A percentile compares a stretch with the other conserved stretches of the same genome.
phyloP scores from a whole-genome alignment of 2,329 filamentous ascomycete genomes.

The Aspergillus tubingensis region DNA sequence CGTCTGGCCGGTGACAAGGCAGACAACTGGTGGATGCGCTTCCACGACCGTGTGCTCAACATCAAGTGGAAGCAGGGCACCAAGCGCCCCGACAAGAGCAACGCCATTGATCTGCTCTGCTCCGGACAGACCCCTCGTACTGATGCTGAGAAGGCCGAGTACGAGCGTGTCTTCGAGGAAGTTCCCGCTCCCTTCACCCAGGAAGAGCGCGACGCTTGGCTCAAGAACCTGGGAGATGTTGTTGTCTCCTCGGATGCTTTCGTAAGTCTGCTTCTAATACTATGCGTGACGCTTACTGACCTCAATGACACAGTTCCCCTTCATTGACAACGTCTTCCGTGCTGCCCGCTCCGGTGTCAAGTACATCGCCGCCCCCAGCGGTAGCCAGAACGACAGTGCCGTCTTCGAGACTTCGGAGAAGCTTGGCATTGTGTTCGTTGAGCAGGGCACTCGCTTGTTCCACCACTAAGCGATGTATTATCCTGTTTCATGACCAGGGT shows the following conservation, averaged over 20 bases:
- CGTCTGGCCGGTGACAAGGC: slow-evolving; percentile 96
- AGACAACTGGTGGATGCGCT: slow-evolving; percentile 99
- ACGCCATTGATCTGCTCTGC: slow-evolving; percentile 93
- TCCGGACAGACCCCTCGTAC: slow-evolving; percentile 83
- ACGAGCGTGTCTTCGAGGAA: slow-evolving; percentile 86
- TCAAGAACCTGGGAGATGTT: slow-evolving; percentile 72
- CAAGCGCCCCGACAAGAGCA: slow-evolving; percentile 96
- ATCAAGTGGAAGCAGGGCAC: slow-evolving; percentile 98
- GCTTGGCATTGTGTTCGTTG: slow-evolving; percentile 88
- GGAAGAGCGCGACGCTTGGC: slow-evolving; percentile 84
- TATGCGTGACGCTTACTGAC: background rate
- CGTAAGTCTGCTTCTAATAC: slow-evolving; percentile 56
- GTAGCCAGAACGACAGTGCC: slow-evolving; percentile 58
- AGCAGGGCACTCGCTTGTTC: slow-evolving; percentile 92
- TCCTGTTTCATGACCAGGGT: background rate
- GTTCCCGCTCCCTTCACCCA: slow-evolving; percentile 79
- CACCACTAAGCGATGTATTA: slow-evolving; percentile 67
- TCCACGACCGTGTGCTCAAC: slow-evolving; percentile 82
- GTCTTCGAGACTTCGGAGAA: slow-evolving; percentile 83
- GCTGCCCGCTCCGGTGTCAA: slow-evolving; percentile 85
- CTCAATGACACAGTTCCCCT: slow-evolving; percentile 70
- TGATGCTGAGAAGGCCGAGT: slow-evolving; percentile 80
- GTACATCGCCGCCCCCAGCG: slow-evolving; percentile 91
- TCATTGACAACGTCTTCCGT: slow-evolving; percentile 96
- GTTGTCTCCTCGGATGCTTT: slow-evolving; percentile 94